phyloP scores from a whole-genome alignment of 495 filamentous ascomycete genomes.

The Aspergillus leporis region DNA sequence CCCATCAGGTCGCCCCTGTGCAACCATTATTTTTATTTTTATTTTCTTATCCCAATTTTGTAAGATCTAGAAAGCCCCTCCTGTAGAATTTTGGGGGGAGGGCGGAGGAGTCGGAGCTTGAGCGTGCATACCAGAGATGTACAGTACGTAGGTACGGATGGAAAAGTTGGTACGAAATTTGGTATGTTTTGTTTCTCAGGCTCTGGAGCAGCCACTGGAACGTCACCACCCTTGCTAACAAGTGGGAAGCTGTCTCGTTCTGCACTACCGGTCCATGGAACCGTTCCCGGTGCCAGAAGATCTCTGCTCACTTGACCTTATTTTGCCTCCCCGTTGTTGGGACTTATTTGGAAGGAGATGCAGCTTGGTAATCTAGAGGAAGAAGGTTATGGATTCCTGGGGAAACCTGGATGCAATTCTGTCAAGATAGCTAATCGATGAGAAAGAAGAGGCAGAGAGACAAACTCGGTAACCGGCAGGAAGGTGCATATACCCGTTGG shows the following conservation, averaged over 20 bases:
- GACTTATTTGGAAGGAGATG: background rate
- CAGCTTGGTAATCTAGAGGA: background rate
- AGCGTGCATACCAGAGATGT: too few species aligned
- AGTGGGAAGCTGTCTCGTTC: background rate
- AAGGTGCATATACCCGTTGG: background rate
- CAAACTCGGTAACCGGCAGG: background rate
- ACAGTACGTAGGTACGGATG: too few species aligned
- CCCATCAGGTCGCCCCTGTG: background rate
- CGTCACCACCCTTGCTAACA: background rate
- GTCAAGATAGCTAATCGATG: background rate
- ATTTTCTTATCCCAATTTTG: background rate
- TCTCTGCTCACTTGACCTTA: constrained; percentile 1
- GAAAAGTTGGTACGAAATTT: too few species aligned
- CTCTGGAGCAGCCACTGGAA: background rate
- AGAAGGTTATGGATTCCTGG: background rate
- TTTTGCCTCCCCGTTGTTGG: background rate
- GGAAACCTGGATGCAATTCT: background rate
- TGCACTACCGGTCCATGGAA: background rate
- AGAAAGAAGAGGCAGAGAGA: too few species aligned
- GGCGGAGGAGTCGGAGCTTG: too few species aligned
- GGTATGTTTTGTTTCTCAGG: background rate
- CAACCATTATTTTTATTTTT: background rate
- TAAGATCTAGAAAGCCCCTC: too few species aligned
- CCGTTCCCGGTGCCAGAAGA: constrained; percentile 3
- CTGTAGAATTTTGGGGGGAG: background rate